Evolutionary conservation across 208 protist genomes (phyloP), one percentile per base, ranked within the genome.

Genomic region (Leishmania braziliensis): DNA sequence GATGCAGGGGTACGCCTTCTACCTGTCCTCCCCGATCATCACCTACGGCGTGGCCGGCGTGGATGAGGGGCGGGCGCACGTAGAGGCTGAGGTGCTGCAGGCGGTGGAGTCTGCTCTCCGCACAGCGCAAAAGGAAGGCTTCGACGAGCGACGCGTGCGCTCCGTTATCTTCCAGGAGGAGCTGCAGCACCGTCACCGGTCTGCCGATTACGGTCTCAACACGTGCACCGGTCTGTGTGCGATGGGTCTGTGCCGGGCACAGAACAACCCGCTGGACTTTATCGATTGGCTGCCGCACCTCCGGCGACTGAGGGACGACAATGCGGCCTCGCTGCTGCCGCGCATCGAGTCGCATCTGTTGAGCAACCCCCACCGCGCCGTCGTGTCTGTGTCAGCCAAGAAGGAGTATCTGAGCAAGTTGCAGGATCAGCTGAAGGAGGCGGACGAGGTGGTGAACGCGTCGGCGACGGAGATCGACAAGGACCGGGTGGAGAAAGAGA

Each of bases 91-190:
- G 65, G 91, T 97, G 48, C 84, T 94, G 43, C 74, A 77, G 2
- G 93, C 92, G 3, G 87, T 96, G 51, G 86, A 86, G 33, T 74
- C 76, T 36, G 92, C 94, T 0, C 88, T 98, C 54, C 76, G 87
- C 72, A 81, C 80, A 14, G 93, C 91, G 63, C 77, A 86, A 76
- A 81, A 78, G 33, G 89, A 97, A n/a, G 96, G 96, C 63, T 98
- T 98, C 81, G 90, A 96, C 66, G 77, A 91, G 73, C 85, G 93
- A 12, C 89, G 93, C 39, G 93, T 98, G 66, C 79, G 89, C 65
- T 95, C 93, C 23, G 93, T 97, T 63, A 89, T 98, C 50, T 97
- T 97, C 79, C 94, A 97, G 75, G 93, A 96, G 74, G 94, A 97
- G 80, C 88, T 98, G 72, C 89, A 92, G 85, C 94, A 97, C 80